These are phyloP conservation scores for Sclerotinia nivalis DNA, from an alignment of 2,329 filamentous ascomycete species.

Conservation along the genomic window DNA sequence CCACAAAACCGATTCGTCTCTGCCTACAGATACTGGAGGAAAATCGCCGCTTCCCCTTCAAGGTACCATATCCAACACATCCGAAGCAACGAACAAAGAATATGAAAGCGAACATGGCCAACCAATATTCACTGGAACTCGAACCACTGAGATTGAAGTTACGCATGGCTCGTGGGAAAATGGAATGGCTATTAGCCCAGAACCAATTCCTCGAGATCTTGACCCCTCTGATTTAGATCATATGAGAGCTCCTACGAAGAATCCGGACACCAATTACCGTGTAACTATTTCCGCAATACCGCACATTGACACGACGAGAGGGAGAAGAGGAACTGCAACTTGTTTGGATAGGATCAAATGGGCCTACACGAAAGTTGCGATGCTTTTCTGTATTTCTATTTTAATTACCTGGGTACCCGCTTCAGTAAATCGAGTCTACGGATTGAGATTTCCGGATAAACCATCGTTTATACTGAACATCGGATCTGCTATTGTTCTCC, in stretches of 20 bases:
- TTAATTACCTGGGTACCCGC: slow-evolving; percentile 76
- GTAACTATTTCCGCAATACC: slow-evolving; percentile 26
- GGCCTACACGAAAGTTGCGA: slow-evolving; percentile 67
- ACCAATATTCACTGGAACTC: slow-evolving; percentile 25
- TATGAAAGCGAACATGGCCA: slow-evolving; percentile 3
- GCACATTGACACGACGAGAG: background rate
- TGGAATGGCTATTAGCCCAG: slow-evolving; percentile 1
- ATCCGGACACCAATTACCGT: slow-evolving; percentile 24
- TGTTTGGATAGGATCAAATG: slow-evolving; percentile 61
- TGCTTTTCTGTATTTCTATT: slow-evolving; percentile 70
- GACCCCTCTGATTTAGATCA: background rate
- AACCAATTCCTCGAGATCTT: background rate
- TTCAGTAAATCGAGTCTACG: slow-evolving; percentile 73
- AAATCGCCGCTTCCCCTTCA: slow-evolving; percentile 33
- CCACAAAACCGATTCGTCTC: slow-evolving; percentile 11
- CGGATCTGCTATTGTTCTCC: slow-evolving; percentile 70
- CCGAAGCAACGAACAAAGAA: slow-evolving; percentile 3
- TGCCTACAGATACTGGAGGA: slow-evolving; percentile 38
- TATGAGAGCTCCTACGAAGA: background rate
- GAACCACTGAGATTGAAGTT: slow-evolving; percentile 35
- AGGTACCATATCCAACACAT: background rate
- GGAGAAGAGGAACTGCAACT: background rate
- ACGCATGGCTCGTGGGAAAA: slow-evolving; percentile 23
- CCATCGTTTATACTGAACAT: slow-evolving; percentile 63
- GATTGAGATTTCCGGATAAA: slow-evolving; percentile 56